Percentiles rank a stretch among this genome's conserved stretches.
Evolutionary conservation across 331 rosid species (phyloP).

Genomic region (Ulmus americana): DNA sequence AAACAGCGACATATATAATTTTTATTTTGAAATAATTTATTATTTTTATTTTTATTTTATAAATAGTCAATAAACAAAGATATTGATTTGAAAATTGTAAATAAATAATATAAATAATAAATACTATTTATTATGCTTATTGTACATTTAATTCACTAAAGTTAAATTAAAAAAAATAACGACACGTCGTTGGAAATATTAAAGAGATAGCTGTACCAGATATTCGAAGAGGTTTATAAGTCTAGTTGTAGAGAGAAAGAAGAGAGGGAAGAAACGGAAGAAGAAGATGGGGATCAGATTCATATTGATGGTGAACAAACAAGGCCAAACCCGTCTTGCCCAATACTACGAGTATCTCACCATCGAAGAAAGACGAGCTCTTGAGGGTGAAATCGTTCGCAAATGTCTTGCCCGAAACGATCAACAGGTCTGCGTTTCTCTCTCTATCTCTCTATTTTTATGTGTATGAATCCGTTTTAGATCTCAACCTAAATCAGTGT

Average conservation of each 20-base stretch:
- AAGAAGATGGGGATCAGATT: slow-evolving; percentile 79
- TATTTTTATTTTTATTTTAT: too few species aligned
- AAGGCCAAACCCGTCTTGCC: slow-evolving; percentile 91
- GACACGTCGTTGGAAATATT: too few species aligned
- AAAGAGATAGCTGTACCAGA: too few species aligned
- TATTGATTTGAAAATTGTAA: too few species aligned
- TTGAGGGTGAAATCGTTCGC: slow-evolving; percentile 88
- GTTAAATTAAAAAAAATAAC: too few species aligned
- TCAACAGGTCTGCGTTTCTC: slow-evolving; percentile 52
- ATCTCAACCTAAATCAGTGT: background rate
- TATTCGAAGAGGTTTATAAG: background rate
- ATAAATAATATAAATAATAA: too few species aligned
- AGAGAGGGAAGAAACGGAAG: background rate
- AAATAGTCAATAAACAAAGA: too few species aligned
- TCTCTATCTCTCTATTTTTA: background rate
- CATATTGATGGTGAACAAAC: slow-evolving; percentile 88
- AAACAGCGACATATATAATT: too few species aligned
- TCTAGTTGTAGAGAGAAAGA: background rate
- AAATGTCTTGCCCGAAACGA: slow-evolving; percentile 89
- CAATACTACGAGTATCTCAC: slow-evolving; percentile 91
- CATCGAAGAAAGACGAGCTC: slow-evolving; percentile 79
- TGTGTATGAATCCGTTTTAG: background rate
- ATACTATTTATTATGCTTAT: too few species aligned
- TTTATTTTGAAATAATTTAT: too few species aligned
- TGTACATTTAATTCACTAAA: too few species aligned